A percentile compares a stretch with the other conserved stretches of the same genome.
Conservation (phyloP, 495 filamentous ascomycete species). For the Neurospora sp. region DNA sequence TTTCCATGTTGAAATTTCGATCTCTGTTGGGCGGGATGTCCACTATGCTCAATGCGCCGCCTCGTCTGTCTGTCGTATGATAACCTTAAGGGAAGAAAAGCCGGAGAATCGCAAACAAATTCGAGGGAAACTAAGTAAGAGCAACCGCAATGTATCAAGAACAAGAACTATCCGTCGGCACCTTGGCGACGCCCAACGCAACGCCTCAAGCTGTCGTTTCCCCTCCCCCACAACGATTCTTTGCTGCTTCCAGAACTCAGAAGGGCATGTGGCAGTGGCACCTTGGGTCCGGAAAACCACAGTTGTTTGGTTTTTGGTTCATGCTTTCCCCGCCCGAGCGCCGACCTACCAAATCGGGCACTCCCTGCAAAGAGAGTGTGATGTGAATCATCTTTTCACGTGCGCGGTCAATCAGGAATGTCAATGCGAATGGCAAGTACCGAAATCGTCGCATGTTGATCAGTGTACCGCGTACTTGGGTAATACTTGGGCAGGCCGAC, state of each 20-base stretch:
- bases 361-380: background rate
- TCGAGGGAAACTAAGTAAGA: too few species aligned
- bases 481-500: background rate
- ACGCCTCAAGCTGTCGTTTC: background rate
- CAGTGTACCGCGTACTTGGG: background rate
- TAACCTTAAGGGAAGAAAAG: background rate
- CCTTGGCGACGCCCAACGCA: background rate
- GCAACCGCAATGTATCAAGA: background rate
- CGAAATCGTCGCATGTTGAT: background rate
- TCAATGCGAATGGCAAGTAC: background rate
- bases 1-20: background rate
- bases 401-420: background rate
- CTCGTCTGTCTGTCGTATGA: background rate
- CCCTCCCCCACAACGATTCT: background rate
- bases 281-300: background rate
- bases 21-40: background rate
- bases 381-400: background rate
- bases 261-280: background rate
- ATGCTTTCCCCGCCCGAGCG: background rate
- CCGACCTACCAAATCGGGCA: background rate
- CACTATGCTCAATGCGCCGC: background rate
- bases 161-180: background rate
- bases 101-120: background rate
- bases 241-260: background rate
- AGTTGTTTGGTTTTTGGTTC: background rate